Percentiles rank a stretch among this genome's conserved stretches.
Evolutionary conservation across 2,329 filamentous ascomycete species (phyloP).

Genomic region (Penicillium psychrosexuale): DNA sequence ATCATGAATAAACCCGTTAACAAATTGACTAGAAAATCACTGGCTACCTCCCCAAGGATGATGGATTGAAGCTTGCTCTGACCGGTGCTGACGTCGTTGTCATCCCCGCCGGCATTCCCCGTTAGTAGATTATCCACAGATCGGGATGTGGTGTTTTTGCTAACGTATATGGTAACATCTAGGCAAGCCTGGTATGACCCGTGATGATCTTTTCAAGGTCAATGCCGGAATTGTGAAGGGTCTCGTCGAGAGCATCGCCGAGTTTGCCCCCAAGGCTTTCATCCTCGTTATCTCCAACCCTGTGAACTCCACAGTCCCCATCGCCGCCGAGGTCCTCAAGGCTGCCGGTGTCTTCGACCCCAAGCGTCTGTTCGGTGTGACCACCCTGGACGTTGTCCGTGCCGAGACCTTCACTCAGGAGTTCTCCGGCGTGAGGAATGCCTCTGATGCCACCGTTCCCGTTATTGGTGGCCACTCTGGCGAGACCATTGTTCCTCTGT

Average conservation of each 20-base stretch:
- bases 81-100: constrained; percentile 93
- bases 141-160: background rate
- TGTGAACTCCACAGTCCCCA: constrained; percentile 98
- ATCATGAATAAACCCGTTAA: background rate
- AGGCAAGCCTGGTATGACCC: constrained; percentile 99
- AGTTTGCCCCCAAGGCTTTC: constrained; percentile 88
- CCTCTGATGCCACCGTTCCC: constrained; percentile 78
- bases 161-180: constrained; percentile 9
- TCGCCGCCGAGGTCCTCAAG: constrained; percentile 96
- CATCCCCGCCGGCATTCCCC: constrained; percentile 96
- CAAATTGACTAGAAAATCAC: constrained; percentile 64
- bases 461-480: constrained; percentile 97
- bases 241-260: constrained; percentile 81
- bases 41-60: constrained; percentile 81
- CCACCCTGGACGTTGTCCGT: constrained; percentile 95
- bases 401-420: constrained; percentile 94
- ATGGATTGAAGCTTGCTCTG: constrained; percentile 81
- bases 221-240: constrained; percentile 97
- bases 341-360: constrained; percentile 88
- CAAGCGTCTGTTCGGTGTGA: constrained; percentile 96
- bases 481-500: constrained; percentile 95
- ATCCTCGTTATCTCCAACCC: constrained; percentile 98
- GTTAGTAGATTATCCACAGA: constrained; percentile 53
- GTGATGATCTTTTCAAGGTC: constrained; percentile 99
- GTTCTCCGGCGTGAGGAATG: constrained; percentile 76